Evolutionary conservation across 2,329 filamentous ascomycete genomes (phyloP).

Genomic region (Ophiocordyceps camponoti-rufipedis): DNA sequence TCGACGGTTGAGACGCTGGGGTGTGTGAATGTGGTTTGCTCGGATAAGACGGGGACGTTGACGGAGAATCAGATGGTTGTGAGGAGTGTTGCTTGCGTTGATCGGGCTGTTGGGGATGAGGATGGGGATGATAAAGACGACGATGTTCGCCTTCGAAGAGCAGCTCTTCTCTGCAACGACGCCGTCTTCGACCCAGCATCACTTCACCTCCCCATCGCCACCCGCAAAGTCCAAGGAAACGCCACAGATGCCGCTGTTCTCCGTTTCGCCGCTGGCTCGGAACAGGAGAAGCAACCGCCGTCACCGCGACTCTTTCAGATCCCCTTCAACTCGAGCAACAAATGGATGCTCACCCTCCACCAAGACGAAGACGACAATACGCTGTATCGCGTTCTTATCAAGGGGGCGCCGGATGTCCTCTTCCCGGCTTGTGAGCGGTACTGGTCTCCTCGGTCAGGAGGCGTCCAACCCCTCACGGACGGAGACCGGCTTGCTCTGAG

Average conservation of each 20-base stretch:
- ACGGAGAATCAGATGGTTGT: constrained; percentile 27
- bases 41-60: constrained; percentile 22
- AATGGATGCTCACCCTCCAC: constrained; percentile 27
- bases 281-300: constrained; percentile 3
- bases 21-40: constrained; percentile 24
- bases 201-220: constrained; percentile 13
- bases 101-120: constrained; percentile 10
- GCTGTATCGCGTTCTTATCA: constrained; percentile 26
- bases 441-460: constrained; percentile 14
- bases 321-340: constrained; percentile 32
- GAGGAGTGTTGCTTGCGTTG: constrained; percentile 17
- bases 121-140: background rate
- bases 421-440: constrained; percentile 16
- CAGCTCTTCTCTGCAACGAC: constrained; percentile 21
- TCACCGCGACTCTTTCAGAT: constrained; percentile 18
- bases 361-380: constrained; percentile 7
- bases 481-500: constrained; percentile 14
- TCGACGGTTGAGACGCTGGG: constrained; percentile 23
- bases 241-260: constrained; percentile 24
- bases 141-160: constrained; percentile 9
- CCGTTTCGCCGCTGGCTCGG: constrained; percentile 14
- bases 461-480: constrained; percentile 15
- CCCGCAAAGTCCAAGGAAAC: constrained; percentile 20
- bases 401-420: constrained; percentile 35
- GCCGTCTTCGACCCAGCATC: constrained; percentile 21